A percentile compares a stretch with the other conserved stretches of the same genome.
These are phyloP conservation scores for Oxytropis ochrocephala DNA, from an alignment of 306 rosid genomes.

Conservation along the genomic window DNA sequence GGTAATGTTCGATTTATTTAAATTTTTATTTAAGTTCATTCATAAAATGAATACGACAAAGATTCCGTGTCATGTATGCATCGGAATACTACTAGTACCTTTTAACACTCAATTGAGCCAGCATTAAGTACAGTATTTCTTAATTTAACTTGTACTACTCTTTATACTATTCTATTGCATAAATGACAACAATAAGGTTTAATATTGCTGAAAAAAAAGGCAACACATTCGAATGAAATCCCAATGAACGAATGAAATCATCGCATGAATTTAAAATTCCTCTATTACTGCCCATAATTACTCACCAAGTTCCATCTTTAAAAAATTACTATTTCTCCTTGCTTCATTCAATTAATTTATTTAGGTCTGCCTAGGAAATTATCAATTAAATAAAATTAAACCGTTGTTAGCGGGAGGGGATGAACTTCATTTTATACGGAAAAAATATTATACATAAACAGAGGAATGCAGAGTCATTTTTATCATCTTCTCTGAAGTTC, in stretches of 20 bases:
- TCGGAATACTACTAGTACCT: no score
- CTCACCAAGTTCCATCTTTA: not conserved
- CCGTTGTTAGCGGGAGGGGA: not conserved
- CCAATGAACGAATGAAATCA: not conserved
- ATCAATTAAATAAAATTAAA: not conserved
- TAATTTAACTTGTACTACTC: no score
- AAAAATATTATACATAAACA: conserved; percentile 3
- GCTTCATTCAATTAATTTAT: not conserved
- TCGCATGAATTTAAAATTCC: not conserved
- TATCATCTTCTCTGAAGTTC: not conserved
- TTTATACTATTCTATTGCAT: no score
- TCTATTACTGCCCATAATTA: not conserved
- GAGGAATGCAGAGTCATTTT: not conserved
- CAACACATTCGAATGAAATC: no score
- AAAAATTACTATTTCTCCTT: not conserved
- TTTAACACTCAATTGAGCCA: no score
- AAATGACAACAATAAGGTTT: no score
- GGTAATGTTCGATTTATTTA: no score
- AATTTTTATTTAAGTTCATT: no score
- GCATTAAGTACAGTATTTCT: no score
- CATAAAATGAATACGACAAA: no score
- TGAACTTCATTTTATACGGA: not conserved
- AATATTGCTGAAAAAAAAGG: no score
- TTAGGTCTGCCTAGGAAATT: not conserved
- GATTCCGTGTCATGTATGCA: no score